Evolutionary conservation across 176 grass and related monocot species (phyloP), one percentile per base, ranked within the genome.

Genomic region (Zea luxurians): DNA sequence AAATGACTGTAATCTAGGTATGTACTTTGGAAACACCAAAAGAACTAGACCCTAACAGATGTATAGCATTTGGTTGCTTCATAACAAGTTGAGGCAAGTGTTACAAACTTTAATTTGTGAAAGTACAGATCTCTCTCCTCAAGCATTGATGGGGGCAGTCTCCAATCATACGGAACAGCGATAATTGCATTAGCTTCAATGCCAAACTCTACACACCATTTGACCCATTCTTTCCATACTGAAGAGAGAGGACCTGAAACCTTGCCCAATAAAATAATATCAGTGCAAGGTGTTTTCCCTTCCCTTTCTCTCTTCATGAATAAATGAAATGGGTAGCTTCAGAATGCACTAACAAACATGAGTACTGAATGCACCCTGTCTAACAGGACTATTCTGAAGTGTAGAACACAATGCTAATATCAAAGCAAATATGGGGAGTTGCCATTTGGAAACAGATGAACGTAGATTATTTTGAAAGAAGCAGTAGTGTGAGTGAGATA

Each of bases 201-300:
- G 58, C 94, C 94, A 90, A 97, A 97, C 15, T 97, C 91, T 50
- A 97, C 88, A 87, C 91, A 97, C 91, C 94, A 97, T 92, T 89
- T 97, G 62, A 97, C 85, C 91, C 94, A 97, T 88, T 92, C 91
- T 90, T 97, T 97, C 94, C 94, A 97, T 69, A 97, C 85, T 76
- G 91, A 97, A 83, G 94, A 94, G 64, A 97, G 87, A 86, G 89
- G 91, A 89, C 94, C 94, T 93, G 75, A 77, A 87, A 88, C 52
- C 57, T 86, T 84, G 81, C 50, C 54, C 60, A 66, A 84, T 68
- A 82, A 73, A 77, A 82, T 50, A 13, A 37, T 46, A 78, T 84
- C 71, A 88, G 67, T n/a, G 61, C 67, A 70, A 76, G 4, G 20
- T 59, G 21, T 61, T 50, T 74, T 66, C 4, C 8, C 53, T 9